A percentile compares a stretch with the other conserved stretches of the same genome.
Conservation (phyloP, 2,329 filamentous ascomycete species). For the Cladophialophora yegresii region DNA sequence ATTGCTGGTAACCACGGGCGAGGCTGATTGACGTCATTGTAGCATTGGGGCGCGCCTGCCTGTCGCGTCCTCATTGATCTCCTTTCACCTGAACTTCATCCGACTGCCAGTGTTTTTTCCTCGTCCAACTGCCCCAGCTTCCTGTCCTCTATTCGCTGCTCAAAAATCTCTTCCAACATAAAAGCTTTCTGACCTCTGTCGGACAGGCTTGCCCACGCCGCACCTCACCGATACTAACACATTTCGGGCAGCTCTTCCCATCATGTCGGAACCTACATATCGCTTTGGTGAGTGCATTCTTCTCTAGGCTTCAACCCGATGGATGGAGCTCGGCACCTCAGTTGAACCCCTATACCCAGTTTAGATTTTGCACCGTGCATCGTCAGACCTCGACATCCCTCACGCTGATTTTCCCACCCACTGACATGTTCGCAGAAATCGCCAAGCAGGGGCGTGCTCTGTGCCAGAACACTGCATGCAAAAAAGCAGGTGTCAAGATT, state of each 20-base stretch:
- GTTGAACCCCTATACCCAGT: neutral
- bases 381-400: neutral
- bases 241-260: neutral
- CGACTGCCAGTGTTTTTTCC: neutral
- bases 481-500: slow-evolving; percentile 69
- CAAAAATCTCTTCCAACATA: neutral
- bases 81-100: neutral
- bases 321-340: neutral
- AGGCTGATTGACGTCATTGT: slow-evolving; percentile 1
- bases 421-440: slow-evolving; percentile 58
- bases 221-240: neutral
- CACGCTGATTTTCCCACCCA: neutral
- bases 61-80: neutral
- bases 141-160: neutral
- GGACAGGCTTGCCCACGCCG: neutral
- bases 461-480: slow-evolving; percentile 75
- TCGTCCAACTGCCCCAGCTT: neutral
- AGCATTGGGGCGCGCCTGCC: neutral
- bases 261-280: slow-evolving; percentile 27
- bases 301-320: neutral
- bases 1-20: neutral
- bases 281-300: slow-evolving; percentile 25
- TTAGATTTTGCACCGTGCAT: neutral
- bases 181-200: neutral
- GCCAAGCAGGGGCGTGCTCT: slow-evolving; percentile 70